Percentiles rank a stretch among this genome's conserved stretches.
Evolutionary conservation across 1,284 basidiomycete species (phyloP).

Genomic region (Thecaphora thlaspeos): DNA sequence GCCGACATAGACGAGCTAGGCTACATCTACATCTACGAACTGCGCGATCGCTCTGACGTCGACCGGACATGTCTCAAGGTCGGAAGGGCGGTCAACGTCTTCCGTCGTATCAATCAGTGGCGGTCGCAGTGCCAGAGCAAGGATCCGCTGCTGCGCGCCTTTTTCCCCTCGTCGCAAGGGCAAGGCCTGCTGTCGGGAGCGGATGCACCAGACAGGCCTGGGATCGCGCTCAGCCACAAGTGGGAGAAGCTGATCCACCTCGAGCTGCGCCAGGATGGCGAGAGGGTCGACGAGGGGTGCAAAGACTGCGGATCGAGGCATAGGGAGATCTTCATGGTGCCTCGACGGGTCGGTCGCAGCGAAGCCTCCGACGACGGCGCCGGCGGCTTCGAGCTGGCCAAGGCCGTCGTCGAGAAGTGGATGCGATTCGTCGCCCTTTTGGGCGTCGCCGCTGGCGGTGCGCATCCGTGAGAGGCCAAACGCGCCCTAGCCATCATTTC

Average conservation of each 20-base stretch:
- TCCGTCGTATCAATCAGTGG: constrained; percentile 36
- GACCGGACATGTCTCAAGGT: constrained; percentile 36
- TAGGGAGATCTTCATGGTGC: constrained; percentile 42
- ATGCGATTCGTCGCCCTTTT: constrained; percentile 12
- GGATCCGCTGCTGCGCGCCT: constrained; percentile 17
- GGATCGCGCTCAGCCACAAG: constrained; percentile 22
- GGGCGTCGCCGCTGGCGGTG: background rate
- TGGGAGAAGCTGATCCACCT: constrained; percentile 42
- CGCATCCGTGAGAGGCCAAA: background rate
- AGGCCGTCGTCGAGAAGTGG: constrained; percentile 22
- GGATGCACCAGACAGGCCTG: constrained; percentile 3
- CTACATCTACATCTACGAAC: constrained; percentile 45
- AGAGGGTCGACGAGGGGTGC: constrained; percentile 19
- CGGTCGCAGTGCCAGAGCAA: constrained; percentile 32
- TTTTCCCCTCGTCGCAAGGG: constrained; percentile 7
- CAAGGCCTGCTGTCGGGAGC: constrained; percentile 30
- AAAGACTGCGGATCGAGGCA: constrained; percentile 33
- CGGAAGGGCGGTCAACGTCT: constrained; percentile 28
- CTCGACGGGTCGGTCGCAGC: background rate
- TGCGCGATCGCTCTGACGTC: constrained; percentile 14
- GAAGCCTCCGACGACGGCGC: too few species aligned
- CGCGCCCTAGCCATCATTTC: too few species aligned
- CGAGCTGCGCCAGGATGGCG: constrained; percentile 21
- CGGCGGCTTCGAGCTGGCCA: constrained; percentile 13
- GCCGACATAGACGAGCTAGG: constrained; percentile 22